Percentiles rank a stretch among this genome's conserved stretches.
phyloP scores from a whole-genome alignment of 2,329 filamentous ascomycete genomes.

The Stagonosporopsis tanaceti region DNA sequence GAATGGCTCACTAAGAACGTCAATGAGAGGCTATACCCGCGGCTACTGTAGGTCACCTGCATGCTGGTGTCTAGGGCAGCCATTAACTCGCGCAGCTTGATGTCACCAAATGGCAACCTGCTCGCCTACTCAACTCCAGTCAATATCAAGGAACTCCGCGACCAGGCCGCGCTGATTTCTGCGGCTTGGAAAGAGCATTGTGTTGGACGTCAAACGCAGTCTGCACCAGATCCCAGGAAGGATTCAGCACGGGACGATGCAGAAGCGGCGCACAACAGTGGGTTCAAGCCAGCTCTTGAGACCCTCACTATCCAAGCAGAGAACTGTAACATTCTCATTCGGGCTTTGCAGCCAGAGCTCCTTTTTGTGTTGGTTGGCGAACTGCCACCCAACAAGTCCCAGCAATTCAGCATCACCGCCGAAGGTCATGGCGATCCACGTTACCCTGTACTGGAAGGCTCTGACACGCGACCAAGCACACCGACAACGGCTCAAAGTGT shows the following conservation, averaged over 20 bases:
- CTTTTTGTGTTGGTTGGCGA: constrained; percentile 59
- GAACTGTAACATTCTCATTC: constrained; percentile 56
- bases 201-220: constrained; percentile 27
- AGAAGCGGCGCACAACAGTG: constrained; percentile 16
- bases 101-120: constrained; percentile 61
- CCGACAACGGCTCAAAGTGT: constrained; percentile 16
- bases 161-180: constrained; percentile 58
- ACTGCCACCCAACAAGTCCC: constrained; percentile 52
- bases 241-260: constrained; percentile 19
- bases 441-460: constrained; percentile 42
- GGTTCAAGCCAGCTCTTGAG: constrained; percentile 43
- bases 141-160: constrained; percentile 59
- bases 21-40: constrained; percentile 54
- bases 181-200: constrained; percentile 59
- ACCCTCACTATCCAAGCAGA: constrained; percentile 58
- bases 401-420: constrained; percentile 53
- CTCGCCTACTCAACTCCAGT: constrained; percentile 59
- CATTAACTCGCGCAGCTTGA: constrained; percentile 48
- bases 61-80: not conserved
- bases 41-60: constrained; percentile 50
- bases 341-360: constrained; percentile 55
- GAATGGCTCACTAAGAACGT: constrained; percentile 56
- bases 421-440: constrained; percentile 52
- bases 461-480: constrained; percentile 11
- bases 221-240: constrained; percentile 21